Percentiles rank a stretch among this genome's conserved stretches.
phyloP scores from a whole-genome alignment of 192 early-diverging fungal species.

The Umbelopsis sp. region DNA sequence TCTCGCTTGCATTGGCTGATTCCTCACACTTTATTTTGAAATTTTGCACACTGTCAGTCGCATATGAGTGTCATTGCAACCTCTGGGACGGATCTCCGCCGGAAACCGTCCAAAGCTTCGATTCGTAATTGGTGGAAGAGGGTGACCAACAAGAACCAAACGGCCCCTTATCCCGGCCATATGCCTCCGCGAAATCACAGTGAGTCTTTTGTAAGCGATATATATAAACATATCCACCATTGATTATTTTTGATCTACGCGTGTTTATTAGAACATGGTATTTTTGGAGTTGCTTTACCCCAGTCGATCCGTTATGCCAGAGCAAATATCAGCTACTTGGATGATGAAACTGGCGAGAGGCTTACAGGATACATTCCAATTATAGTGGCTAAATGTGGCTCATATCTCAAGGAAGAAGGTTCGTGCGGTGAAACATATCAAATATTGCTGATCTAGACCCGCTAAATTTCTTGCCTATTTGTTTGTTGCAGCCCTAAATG shows the following conservation, averaged over 20 bases:
- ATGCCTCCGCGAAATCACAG: conserved; percentile 22
- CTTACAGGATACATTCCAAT: conserved; percentile 36
- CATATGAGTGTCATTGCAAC: conserved; percentile 4
- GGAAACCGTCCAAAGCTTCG: neutral
- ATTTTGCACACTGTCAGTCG: neutral
- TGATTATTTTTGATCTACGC: neutral
- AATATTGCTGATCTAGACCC: neutral
- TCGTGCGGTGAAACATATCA: neutral
- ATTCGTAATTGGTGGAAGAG: conserved; percentile 17
- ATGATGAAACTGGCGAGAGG: conserved; percentile 36
- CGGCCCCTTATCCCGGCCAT: conserved; percentile 15
- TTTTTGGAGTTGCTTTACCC: conserved; percentile 36
- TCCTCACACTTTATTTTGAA: neutral
- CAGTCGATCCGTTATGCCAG: conserved; percentile 38
- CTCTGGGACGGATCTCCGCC: neutral
- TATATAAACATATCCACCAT: neutral
- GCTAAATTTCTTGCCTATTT: neutral
- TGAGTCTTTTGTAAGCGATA: conserved; percentile 18
- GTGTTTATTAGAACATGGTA: conserved; percentile 7
- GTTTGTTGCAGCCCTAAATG: conserved; percentile 47
- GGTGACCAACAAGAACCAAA: conserved; percentile 20
- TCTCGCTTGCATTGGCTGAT: neutral
- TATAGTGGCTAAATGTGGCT: conserved; percentile 43
- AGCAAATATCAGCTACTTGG: conserved; percentile 34
- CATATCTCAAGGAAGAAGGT: conserved; percentile 41